Evolutionary conservation across 208 protist species (phyloP), one percentile per base, ranked within the genome.

Genomic region (Leishmania major): DNA sequence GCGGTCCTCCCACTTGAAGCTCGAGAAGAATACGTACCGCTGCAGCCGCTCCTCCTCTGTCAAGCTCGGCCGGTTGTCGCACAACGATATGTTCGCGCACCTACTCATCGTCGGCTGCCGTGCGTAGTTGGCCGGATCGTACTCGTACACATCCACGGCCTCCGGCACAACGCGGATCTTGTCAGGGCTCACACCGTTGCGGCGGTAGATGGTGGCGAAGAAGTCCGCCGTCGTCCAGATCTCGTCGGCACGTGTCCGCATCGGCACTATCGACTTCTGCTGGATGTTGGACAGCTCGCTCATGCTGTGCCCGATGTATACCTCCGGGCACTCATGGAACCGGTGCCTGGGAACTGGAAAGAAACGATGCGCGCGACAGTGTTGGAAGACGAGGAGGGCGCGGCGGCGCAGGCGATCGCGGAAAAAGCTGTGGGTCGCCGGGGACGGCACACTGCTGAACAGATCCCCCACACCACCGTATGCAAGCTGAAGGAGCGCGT

Each of bases 1-100:
- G 11, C 91, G 83, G 35, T 40, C 35, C 71, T 94, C 92, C 89
- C 88, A 94, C 83, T 94, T 96, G 75, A 96, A 93, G 40, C 88
- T 85, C 3, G 84, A 76, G n/a, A 94, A 84, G 75, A 96, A 94
- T 13, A 87, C 71, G 79, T 87, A 92, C 55, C 84, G 82, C 40
- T 49, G 35, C 28, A 78, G 15, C 31, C 81, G 79, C 51, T 85
- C 71, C 62, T 57, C 78, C 5, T 19, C 10, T 13, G 60, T 37
- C 60, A 66, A 66, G n/a, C 28, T 19, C n/a, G 60, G 60, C 1
- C 60, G 43, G 73, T 77, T 89, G 62, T 88, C 84, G 75, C 78
- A 85, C 25, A 1, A 37, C 35, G 17, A 53, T 5, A 3, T 35
- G 37, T 37, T 10, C 2, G 35, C 37, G 3, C 17, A 11, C 19